Base-by-base conservation (phyloP, 2,329 filamentous ascomycete genomes). In the Colletotrichum karsti region DNA sequence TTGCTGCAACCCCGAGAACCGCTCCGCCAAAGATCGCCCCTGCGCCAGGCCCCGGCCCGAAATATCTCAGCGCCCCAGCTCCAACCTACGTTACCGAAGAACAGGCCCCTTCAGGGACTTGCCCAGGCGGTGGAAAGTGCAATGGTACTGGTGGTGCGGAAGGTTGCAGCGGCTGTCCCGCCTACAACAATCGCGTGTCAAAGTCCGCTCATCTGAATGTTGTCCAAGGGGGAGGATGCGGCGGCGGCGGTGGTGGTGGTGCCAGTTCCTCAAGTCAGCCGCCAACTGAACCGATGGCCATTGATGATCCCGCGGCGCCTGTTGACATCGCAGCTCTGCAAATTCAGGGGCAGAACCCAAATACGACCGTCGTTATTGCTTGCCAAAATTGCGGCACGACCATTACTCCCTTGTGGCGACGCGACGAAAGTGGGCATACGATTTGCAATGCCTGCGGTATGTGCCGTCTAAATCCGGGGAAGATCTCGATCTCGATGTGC, bases 401-500 rank as follows among this genome's bases (percentile, higher is more conserved):
- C 0, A 95, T 98, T 62, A 99, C 96, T 44, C 96, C 96, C 13
- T 85, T 99, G 13, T 99, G 96, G 96, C 89, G 96, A 76, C 88
- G 96, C 74, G 96, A 98, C 77, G 95, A 97, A 79, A 91, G 91
- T 73, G 96, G 96, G 2, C 95, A 98, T 81, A 97, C 95, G 5
- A 99, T 99, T 71, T 99, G 96, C 83, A 99, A 99, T 80, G 96
- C 96, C 57, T 99, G 96, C 83, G 96, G 94, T 97, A 87, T 77
- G 91, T 87, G 46, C 48, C 26, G 41, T 33, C 37, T 24, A 58
- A 60, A 30, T 46, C 39, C 46, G 53, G 42, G 68, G 37, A 60
- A 46, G 24, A 53, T 53, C 50, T 53, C 50, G 53, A 62, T 41
- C 20, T 24, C n/a, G 28, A 53, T 48, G 46, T 67, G 50, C 55